Conservation (phyloP, 1,284 basidiomycete genomes). For the Cryptococcus hybrid region DNA sequence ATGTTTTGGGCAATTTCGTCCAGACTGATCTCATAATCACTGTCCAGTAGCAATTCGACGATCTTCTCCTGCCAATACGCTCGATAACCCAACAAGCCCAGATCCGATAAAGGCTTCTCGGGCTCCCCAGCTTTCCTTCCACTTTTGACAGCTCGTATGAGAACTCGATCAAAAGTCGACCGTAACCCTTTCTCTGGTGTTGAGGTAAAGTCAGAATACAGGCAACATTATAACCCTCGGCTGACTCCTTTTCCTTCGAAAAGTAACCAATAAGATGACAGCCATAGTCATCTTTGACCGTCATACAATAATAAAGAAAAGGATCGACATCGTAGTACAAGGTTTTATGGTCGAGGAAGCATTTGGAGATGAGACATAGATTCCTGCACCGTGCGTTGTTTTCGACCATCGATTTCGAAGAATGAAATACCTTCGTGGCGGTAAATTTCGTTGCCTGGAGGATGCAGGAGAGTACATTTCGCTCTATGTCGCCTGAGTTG, state of each 20-base stretch:
- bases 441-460: constrained; percentile 99
- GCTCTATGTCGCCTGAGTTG: constrained; percentile 87
- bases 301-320: constrained; percentile 99
- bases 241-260: constrained; percentile 98
- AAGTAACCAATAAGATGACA: constrained; percentile 98
- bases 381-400: constrained; percentile 98
- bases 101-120: constrained; percentile 94
- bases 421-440: constrained; percentile 94
- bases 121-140: constrained; percentile 91
- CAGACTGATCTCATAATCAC: constrained; percentile 73
- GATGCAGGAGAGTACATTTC: constrained; percentile 91
- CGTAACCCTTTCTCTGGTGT: constrained; percentile 94
- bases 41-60: constrained; percentile 79
- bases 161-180: constrained; percentile 95
- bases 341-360: constrained; percentile 99
- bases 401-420: constrained; percentile 97
- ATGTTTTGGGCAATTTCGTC: constrained; percentile 96
- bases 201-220: constrained; percentile 98
- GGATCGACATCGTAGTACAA: constrained; percentile 99
- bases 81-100: constrained; percentile 89
- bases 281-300: constrained; percentile 82
- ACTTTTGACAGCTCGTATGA: constrained; percentile 97
- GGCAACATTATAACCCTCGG: constrained; percentile 97
- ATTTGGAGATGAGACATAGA: constrained; percentile 93
- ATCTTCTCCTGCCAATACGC: constrained; percentile 99